Evolutionary conservation across 2,329 filamentous ascomycete genomes (phyloP), one percentile per base, ranked within the genome.

Genomic region (Aureobasidium sp.): DNA sequence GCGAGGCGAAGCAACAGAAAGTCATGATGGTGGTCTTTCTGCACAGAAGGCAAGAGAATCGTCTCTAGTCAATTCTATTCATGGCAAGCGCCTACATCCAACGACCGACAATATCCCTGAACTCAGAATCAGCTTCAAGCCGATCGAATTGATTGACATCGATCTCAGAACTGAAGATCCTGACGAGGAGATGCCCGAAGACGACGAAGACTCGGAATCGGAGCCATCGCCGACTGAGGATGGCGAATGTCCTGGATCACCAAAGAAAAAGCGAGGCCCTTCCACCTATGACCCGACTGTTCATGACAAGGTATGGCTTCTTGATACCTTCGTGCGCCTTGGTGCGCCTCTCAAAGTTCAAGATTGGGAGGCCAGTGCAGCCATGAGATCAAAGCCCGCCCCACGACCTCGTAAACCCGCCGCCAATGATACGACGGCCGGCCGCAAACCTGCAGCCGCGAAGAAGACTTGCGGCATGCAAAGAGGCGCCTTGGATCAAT

Each of bases 61-160:
- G 62, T 71, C 75, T 6, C 74, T 90, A 15, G 79, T 96, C 25
- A 83, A 82, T 61, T 82, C 81, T 1, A 85, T 97, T 9, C 85
- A 86, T 59, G 86, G 82, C 5, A 83, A 82, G 53, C 81, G 93
- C 63, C 79, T 78, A 6, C 91, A 95, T 73, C 82, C 84, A 47
- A 87, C 84, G 58, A 92, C 88, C 0, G 93, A 95, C 70, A 85
- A 82, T 1, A 84, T 86, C 5, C 81, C 86, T 1, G 93, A 97
- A 71, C 73, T 97, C 11, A 87, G 93, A 7, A 75, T 97, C 25
- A 86, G 89, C 1, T 95, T 89, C 70, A 79, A 87, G 5, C 94
- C 94, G 0, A 80, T 85, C 2, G 82, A 89, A 34, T 81, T 97
- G 17, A 90, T 96, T 2, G 85, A 86, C 0, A 81, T 97, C 42